Base-by-base conservation (phyloP, 345 rosid genomes). In the Noccaea caerulescens region DNA sequence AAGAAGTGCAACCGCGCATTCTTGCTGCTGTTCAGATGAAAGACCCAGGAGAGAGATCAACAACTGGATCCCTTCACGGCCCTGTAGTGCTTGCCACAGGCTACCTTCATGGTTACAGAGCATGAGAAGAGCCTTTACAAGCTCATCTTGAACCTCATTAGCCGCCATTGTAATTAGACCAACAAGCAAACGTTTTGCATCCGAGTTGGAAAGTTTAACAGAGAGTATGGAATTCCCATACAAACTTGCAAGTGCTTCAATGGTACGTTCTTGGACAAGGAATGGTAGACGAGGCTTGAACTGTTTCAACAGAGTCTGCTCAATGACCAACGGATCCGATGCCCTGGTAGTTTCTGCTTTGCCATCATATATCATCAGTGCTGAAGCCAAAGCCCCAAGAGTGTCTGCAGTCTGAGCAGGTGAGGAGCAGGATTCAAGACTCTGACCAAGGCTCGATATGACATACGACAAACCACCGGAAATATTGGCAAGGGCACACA, bases 21-120 rank as follows among this genome's bases (percentile, higher is more conserved):
- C 99, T 77, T 95, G 99, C 80, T 95, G 99, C 69, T 92, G 98
- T 76, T 95, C 99, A 18, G 99, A 95, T 47, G 99, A 95, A 71
- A 95, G 94, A 64, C 99, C 99, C 7, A 95, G 96, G 80, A 95
- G 99, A 66, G 98, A 95, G 77, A 95, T 95, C 81, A 95, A 66
- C 79, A 95, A 68, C 69, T 95, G 99, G 75, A 95, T 90, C 47
- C 99, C 99, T 73, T 92, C 98, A 79, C 98, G 99, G 14, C 99
- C 99, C 81, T 88, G 97, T 72, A 95, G 90, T 8, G 98, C 89
- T 58, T 81, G 90, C 99, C 99, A 95, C 51, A 95, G 80, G 77
- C 88, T 92, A 60, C 91, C 92, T 80, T 95, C 93, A 59, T 69
- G 84, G 55, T 87, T 86, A 82, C 99, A 95, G 51, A 95, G 94